Evolutionary conservation across 768 basidiomycete genomes (phyloP).

Genomic region (Boletus sp.): DNA sequence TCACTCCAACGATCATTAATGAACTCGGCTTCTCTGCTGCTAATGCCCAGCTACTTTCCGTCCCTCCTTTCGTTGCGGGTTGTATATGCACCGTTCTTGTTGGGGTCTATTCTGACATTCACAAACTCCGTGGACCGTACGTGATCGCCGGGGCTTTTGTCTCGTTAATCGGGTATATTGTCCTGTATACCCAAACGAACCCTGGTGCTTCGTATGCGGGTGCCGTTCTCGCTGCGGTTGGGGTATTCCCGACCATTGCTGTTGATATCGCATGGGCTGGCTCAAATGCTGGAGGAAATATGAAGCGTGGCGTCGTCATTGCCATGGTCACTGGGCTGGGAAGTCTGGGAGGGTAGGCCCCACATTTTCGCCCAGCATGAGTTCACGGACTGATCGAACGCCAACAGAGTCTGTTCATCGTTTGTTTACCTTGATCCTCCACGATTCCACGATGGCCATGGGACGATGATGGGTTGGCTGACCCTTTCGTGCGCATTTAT

Average conservation of each 20-base stretch:
- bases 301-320: conserved; percentile 49
- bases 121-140: conserved; percentile 47
- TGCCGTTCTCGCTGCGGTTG: conserved; percentile 48
- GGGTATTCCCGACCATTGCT: conserved; percentile 50
- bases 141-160: conserved; percentile 42
- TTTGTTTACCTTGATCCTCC: conserved; percentile 42
- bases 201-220: conserved; percentile 41
- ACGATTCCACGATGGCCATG: conserved; percentile 37
- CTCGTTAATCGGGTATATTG: conserved; percentile 50
- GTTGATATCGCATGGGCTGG: conserved; percentile 55
- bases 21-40: conserved; percentile 51
- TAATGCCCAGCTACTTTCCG: conserved; percentile 48
- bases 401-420: conserved; percentile 37
- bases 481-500: conserved; percentile 30
- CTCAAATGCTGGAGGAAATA: conserved; percentile 54
- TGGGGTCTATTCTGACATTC: conserved; percentile 43
- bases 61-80: conserved; percentile 49
- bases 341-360: conserved; percentile 48
- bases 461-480: conserved; percentile 38
- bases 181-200: conserved; percentile 39
- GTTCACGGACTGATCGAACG: conserved; percentile 1
- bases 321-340: conserved; percentile 44
- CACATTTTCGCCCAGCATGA: conserved; percentile 13
- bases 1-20: conserved; percentile 49
- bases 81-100: conserved; percentile 43